phyloP scores from a whole-genome alignment of 805 yeast genomes.

The Millerozyma miso region DNA sequence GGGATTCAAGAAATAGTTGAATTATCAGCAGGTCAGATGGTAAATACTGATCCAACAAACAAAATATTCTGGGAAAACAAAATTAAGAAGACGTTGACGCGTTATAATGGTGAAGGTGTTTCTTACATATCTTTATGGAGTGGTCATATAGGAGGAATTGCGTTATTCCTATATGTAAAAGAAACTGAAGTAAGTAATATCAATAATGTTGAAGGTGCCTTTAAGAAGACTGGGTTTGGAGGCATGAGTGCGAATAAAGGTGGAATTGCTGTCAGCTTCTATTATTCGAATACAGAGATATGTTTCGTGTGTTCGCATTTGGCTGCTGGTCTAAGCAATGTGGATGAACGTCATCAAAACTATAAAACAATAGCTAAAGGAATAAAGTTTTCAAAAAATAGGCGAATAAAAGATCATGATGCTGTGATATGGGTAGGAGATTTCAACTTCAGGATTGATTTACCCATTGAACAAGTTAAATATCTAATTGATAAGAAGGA shows the following conservation, averaged over 20 bases:
- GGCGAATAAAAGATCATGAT: slow-evolving; percentile 65
- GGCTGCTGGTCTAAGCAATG: slow-evolving; percentile 86
- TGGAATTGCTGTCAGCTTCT: slow-evolving; percentile 67
- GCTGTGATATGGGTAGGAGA: slow-evolving; percentile 93
- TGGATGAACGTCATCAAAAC: slow-evolving; percentile 81
- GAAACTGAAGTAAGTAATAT: slow-evolving; percentile 49
- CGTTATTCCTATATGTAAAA: slow-evolving; percentile 63
- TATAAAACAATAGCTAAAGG: slow-evolving; percentile 74
- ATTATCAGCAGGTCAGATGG: slow-evolving; percentile 75
- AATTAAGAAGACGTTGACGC: slow-evolving; percentile 45
- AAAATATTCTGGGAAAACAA: slow-evolving; percentile 63
- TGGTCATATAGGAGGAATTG: slow-evolving; percentile 83
- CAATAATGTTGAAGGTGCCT: slow-evolving; percentile 61
- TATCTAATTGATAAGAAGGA: slow-evolving; percentile 43
- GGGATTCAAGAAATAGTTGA: slow-evolving; percentile 88
- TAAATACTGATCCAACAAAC: slow-evolving; percentile 65
- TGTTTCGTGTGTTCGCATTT: slow-evolving; percentile 84
- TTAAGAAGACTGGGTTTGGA: slow-evolving; percentile 89
- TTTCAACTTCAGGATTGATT: slow-evolving; percentile 73
- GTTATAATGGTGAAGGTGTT: slow-evolving; percentile 27
- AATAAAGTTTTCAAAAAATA: slow-evolving; percentile 54
- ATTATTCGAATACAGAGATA: slow-evolving; percentile 60
- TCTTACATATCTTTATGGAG: slow-evolving; percentile 61
- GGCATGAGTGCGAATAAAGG: slow-evolving; percentile 86
- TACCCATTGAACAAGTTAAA: slow-evolving; percentile 74